Conservation (phyloP, 768 basidiomycete species). For the Dioszegia crocea region DNA sequence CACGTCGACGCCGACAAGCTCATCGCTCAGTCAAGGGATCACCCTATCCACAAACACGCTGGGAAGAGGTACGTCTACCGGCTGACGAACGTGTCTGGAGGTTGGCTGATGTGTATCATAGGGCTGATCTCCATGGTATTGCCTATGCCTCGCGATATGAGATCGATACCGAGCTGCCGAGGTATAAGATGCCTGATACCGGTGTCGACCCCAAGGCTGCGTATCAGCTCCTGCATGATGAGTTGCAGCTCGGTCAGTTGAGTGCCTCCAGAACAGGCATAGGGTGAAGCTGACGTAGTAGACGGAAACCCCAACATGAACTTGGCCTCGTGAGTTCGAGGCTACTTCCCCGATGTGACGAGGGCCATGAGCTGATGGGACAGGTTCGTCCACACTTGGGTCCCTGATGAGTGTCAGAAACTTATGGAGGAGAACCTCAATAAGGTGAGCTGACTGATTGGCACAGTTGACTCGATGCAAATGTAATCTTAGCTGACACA, state of each 20-base stretch:
- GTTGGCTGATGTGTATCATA: conserved; percentile 4
- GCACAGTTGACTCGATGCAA: not conserved
- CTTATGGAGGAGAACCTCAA: conserved; percentile 63
- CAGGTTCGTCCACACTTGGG: conserved; percentile 64
- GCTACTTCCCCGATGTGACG: no score
- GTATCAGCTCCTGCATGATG: conserved; percentile 56
- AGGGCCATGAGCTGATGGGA: not conserved
- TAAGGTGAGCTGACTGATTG: conserved; percentile 49
- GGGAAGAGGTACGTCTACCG: conserved; percentile 23
- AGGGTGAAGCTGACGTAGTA: conserved; percentile 5
- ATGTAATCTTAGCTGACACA: not conserved
- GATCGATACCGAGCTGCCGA: conserved; percentile 40
- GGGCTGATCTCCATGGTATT: conserved; percentile 39
- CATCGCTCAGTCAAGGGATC: conserved; percentile 54
- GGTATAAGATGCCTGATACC: conserved; percentile 37
- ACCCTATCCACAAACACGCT: conserved; percentile 41
- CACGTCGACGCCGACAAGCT: conserved; percentile 64
- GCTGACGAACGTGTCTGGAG: not conserved
- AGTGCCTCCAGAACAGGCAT: not conserved
- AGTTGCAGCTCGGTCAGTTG: conserved; percentile 53
- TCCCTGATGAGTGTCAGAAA: conserved; percentile 46
- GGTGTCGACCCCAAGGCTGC: conserved; percentile 38
- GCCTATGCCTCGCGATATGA: conserved; percentile 42
- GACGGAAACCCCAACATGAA: conserved; percentile 61
- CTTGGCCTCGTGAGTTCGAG: conserved; percentile 57